phyloP scores from a whole-genome alignment of 2,329 filamentous ascomycete species.

The Exserohilum rostratum region DNA sequence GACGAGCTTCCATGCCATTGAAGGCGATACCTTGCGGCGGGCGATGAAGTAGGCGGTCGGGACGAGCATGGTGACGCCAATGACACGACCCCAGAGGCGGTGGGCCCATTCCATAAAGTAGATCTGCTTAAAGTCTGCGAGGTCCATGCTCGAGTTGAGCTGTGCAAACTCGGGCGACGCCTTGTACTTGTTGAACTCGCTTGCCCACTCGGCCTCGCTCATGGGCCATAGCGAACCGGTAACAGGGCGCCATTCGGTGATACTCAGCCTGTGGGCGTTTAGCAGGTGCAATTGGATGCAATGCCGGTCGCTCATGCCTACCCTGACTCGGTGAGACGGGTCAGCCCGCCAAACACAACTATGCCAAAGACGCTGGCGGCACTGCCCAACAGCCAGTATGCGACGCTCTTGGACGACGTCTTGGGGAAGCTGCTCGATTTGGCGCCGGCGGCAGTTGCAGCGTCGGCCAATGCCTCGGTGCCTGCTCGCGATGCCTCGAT shows the following conservation, averaged over 20 bases:
- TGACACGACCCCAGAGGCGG: constrained; percentile 88
- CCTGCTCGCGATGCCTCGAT: constrained; percentile 22
- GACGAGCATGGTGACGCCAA: constrained; percentile 86
- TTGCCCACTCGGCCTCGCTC: constrained; percentile 81
- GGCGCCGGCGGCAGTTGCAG: constrained; percentile 14
- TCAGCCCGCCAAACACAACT: constrained; percentile 92
- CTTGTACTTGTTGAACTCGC: constrained; percentile 91
- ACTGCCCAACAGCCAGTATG: constrained; percentile 90
- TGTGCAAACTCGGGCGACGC: constrained; percentile 90
- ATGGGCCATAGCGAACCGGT: constrained; percentile 88
- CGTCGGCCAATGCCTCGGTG: constrained; percentile 18
- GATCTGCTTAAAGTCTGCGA: constrained; percentile 96
- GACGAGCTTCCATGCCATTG: constrained; percentile 76
- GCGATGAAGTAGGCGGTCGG: constrained; percentile 89
- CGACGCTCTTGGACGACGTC: constrained; percentile 76
- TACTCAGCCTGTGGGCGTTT: constrained; percentile 72
- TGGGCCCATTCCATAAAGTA: constrained; percentile 99
- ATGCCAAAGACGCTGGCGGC: constrained; percentile 96
- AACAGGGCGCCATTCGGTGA: constrained; percentile 98
- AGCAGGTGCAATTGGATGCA: constrained; percentile 13
- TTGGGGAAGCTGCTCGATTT: constrained; percentile 57
- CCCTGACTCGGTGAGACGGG: constrained; percentile 94
- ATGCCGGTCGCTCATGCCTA: constrained; percentile 51
- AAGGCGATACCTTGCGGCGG: constrained; percentile 74
- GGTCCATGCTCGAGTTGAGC: constrained; percentile 89